Evolutionary conservation across 1,284 basidiomycete genomes (phyloP), one percentile per base, ranked within the genome.

Genomic region (Malassezia dermatis): DNA sequence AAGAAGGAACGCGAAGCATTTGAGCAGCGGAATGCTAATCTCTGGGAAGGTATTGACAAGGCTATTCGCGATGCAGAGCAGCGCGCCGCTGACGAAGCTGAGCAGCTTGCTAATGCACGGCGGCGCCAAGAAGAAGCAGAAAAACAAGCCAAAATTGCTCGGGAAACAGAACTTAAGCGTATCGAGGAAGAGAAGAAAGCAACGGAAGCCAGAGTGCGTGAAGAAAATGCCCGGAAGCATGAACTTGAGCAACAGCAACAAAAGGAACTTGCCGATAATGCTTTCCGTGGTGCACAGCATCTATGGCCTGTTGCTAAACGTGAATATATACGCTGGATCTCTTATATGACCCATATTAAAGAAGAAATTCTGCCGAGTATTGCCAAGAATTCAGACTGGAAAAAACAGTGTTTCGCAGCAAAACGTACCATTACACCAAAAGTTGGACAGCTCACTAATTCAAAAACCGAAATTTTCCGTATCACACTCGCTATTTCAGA

Each of bases 381-480:
- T 51, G 90, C 93, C 71, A 77, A 73, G 3, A 78, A 86, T 70
- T 77, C 80, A 51, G 77, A 77, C 8, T 70, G 75, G 57, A 75
- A 76, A 27, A 78, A 77, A 60, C 72, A 70, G n/a, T 77, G 79
- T 65, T 78, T 77, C 58, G 69, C 72, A 44, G 80, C 82, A 31
- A 86, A 93, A 58, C 82, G 91, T 45, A 81, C 85, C 67, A 90
- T 98, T 53, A 89, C 84, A 2, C 86, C 88, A 27, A 89, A 88
- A 70, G 82, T 96, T 34, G 89, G 91, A 1, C 93, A 96, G 75
- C 78, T 96, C 31, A 90, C 89, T 11, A 88, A 89, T 64, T 86
- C 90, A 42, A 65, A 77, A 1, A 73, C 79, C 35, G 80, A 83
- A n/a, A 87, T 91, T 44, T 60, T 78, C 26, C 81, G 82, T 17